These are phyloP conservation scores for Metschnikowia borealis DNA, from an alignment of 805 yeast genomes.

Conservation along the genomic window DNA sequence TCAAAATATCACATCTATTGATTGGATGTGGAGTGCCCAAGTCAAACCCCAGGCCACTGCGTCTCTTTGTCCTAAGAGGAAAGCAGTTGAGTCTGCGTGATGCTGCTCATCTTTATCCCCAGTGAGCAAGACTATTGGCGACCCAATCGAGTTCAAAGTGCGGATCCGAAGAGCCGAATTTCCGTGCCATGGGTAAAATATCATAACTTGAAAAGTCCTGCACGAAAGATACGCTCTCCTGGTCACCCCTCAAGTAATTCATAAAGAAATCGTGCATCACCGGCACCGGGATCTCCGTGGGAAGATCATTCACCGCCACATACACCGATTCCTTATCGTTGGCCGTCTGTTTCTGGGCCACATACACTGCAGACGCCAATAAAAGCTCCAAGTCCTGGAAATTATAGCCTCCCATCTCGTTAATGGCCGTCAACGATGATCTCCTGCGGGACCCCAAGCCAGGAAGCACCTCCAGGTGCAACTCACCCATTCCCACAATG, in stretches of 20 bases:
- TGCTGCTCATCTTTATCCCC: slow-evolving; percentile 6
- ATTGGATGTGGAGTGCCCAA: too few species aligned
- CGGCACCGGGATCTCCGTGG: slow-evolving; percentile 30
- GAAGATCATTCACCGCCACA: slow-evolving; percentile 31
- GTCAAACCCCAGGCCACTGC: too few species aligned
- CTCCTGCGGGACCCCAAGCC: slow-evolving; percentile 25
- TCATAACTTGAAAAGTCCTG: slow-evolving; percentile 17
- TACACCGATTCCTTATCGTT: slow-evolving; percentile 14
- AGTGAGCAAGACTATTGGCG: slow-evolving; percentile 23
- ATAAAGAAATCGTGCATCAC: slow-evolving; percentile 36
- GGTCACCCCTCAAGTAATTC: slow-evolving; percentile 25
- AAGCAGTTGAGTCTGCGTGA: too few species aligned
- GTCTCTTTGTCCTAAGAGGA: too few species aligned
- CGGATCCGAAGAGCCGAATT: slow-evolving; percentile 24
- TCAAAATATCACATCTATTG: too few species aligned
- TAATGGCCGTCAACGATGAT: slow-evolving; percentile 35
- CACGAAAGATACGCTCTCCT: slow-evolving; percentile 19
- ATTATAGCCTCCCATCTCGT: slow-evolving; percentile 39
- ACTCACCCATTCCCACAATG: slow-evolving; percentile 36
- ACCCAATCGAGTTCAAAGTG: slow-evolving; percentile 38
- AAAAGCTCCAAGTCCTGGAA: slow-evolving; percentile 39
- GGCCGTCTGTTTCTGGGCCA: slow-evolving; percentile 21
- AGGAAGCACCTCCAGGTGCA: slow-evolving; percentile 25
- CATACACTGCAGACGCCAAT: slow-evolving; percentile 26
- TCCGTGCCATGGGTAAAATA: slow-evolving; percentile 34